Base-by-base conservation (phyloP, 1,284 basidiomycete species). In the Apiotrichum porosum region DNA sequence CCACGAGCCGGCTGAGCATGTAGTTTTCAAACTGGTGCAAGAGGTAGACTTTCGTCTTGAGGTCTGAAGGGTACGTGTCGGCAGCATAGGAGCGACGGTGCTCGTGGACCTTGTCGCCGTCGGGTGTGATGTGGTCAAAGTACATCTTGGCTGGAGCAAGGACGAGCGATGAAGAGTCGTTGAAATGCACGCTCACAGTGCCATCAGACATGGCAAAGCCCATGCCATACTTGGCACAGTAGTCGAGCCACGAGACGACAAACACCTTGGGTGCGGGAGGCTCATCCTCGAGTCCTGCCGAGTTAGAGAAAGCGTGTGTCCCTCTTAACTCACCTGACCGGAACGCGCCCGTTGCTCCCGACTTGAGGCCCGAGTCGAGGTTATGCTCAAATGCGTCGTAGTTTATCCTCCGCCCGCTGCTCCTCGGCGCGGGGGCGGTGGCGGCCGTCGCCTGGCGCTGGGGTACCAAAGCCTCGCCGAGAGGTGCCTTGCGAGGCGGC, bases 171-270 rank as follows among this genome's bases (percentile, higher is more conserved):
- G 90, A 89, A 61, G 86, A 89, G 71, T 98, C 94, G 64, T 97
- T 95, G 76, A 97, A 97, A 73, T 97, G 85, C 18, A 97, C 88
- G 9, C 91, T 91, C 23, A 97, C 85, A 2, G 88, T 86, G 4
- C 94, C 92, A 66, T 98, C 92, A 24, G 88, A 92, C 63, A 98
- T 78, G 2, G 90, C 90, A 69, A 97, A 97, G 2, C 93, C 95
- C 83, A 97, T 93, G 10, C 94, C 95, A 73, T 97, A 98, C 76
- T 95, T 95, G 72, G 93, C 90, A 69, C 88, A 93, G 69, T 97
- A 97, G 72, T 98, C 94, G 38, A 97, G 86, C 94, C 94, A 98
- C 9, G 88, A 90, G 2, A 88, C 88, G 58, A 98, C 89, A 73
- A 97, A 98, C 14, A 94, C 85, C 45, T 78, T 80, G 33, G 92